Percentiles rank a stretch among this genome's conserved stretches.
Evolutionary conservation across 176 grass and related monocot species (phyloP).

Genomic region (Avena insularis): DNA sequence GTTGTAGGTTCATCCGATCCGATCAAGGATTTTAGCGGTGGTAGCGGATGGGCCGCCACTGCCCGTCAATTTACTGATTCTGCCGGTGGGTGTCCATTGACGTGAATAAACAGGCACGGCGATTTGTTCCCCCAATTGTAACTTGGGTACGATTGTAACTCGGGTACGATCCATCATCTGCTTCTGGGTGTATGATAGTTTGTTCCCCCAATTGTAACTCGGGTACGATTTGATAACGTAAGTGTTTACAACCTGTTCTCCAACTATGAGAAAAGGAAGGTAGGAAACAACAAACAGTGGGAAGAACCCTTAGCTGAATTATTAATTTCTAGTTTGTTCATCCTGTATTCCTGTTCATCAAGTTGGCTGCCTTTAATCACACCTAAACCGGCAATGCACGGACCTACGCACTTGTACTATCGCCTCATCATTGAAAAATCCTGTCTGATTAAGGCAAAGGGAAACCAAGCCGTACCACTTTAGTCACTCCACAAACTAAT

Average conservation of each 20-base stretch:
- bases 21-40: too few species aligned
- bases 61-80: too few species aligned
- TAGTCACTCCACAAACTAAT: neutral
- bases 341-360: neutral
- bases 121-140: too few species aligned
- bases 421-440: constrained; percentile 25
- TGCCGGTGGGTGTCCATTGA: too few species aligned
- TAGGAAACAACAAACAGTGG: neutral
- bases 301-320: neutral
- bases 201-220: neutral
- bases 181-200: neutral
- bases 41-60: too few species aligned
- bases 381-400: constrained; percentile 28
- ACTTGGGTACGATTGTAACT: too few species aligned
- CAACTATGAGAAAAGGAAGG: neutral
- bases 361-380: constrained; percentile 18
- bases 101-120: too few species aligned
- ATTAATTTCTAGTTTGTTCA: neutral
- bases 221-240: neutral
- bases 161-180: too few species aligned
- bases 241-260: neutral
- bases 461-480: neutral
- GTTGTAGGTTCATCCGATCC: too few species aligned
- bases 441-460: neutral
- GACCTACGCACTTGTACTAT: constrained; percentile 1